Base-by-base conservation (phyloP, 805 yeast genomes). In the Groenewaldozyma tartarivorans region DNA sequence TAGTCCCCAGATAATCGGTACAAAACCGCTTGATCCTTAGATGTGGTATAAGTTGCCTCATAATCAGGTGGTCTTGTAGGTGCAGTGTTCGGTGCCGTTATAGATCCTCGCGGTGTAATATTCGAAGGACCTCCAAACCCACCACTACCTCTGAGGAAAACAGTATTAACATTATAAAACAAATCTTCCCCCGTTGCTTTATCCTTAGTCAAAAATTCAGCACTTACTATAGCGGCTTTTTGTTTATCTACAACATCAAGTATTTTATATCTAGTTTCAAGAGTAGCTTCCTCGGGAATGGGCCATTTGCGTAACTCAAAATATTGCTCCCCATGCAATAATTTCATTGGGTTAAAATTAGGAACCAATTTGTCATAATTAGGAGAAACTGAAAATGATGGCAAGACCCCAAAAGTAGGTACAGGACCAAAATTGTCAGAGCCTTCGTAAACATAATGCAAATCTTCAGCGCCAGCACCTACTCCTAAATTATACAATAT, bases 261-360 rank as follows among this genome's bases (percentile, higher is more conserved):
- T 36, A 95, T 87, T 48, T 58, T 66, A 44, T 75, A 72, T 34
- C 70, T 69, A 5, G 94, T 82, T 41, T 63, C 69, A 34, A 87
- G 61, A 1, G 63, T 58, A 2, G 79, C 94, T 47, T 72, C 69
- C 1, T 82, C 74, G 47, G 95, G 94, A 43, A 90, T 69, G 43
- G 94, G 92, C 68, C 73, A 78, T 60, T 79, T 74, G 48, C 71
- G 70, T 48, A 90, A 61, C 62, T 77, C 86, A 52, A 88, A 68
- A 63, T 82, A 90, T 61, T 90, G 96, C 66, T 90, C 98, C 45
- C 97, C 98, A 60, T 90, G 97, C 51, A 90, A 72, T 56, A 90
- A 71, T 63, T 81, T 71, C 76, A 86, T 80, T 46, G 92, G 95
- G 63, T 85, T 84, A 71, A 85, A 90, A 64, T 84, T 78, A 44